Base-by-base conservation (phyloP, 1,139 yeast species). In the Blastobotrys ciferrii region DNA sequence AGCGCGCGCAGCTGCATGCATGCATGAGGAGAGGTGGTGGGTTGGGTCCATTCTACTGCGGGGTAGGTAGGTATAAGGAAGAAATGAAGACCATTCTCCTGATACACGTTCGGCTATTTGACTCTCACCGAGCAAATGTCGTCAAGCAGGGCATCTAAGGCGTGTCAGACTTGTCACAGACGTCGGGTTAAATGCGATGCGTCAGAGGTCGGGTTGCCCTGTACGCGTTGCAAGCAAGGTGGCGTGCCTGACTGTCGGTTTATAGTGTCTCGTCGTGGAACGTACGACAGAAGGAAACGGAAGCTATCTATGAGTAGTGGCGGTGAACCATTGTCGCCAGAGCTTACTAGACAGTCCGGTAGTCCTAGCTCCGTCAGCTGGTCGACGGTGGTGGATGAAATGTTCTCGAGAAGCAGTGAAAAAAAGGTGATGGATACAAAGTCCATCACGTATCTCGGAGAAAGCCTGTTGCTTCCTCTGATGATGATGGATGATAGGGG, bases 101-200 rank as follows among this genome's bases (percentile, higher is more conserved):
- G n/a, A n/a, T n/a, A n/a, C n/a, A n/a, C n/a, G n/a, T n/a, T n/a
- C n/a, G n/a, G n/a, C n/a, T n/a, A n/a, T n/a, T n/a, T n/a, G n/a
- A n/a, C n/a, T n/a, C n/a, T n/a, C n/a, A n/a, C n/a, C n/a, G n/a
- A 9, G 28, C 28, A 23, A 23, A 23, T 23, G 28, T 23, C 28
- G 5, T 23, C 28, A 23, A 36, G 30, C 12, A 36, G 55, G 13
- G 41, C 54, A 11, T 28, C 54, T 5, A 46, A 48, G 18, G 55
- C 55, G 20, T 52, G 55, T 46, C 43, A 46, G 38, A 43, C 44
- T 17, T 52, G 55, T 28, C 52, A 49, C 25, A 32, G 48, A n/a
- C 31, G 50, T 33, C 46, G 52, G 28, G 43, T 35, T 20, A 31
- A 47, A 15, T 52, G 55, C 47, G 55, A 52, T 38, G 55, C 56